Percentiles rank a stretch among this genome's conserved stretches.
Conservation (phyloP, 2,329 filamentous ascomycete species). For the Sarocladium strictum region DNA sequence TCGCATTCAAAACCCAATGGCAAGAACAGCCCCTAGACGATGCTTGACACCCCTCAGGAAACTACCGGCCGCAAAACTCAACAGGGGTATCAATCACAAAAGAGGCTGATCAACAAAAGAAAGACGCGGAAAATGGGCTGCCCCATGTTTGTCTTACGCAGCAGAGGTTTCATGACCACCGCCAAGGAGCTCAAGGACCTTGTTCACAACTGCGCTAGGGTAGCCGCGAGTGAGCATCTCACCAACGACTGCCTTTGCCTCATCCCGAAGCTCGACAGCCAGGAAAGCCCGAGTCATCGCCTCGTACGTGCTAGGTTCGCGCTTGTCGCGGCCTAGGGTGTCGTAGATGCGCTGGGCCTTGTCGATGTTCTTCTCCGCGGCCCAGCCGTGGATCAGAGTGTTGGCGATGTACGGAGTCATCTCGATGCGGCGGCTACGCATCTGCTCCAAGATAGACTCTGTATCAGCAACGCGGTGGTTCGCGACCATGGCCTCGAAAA, state of each 20-base stretch:
- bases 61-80: constrained; percentile 13
- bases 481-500: constrained; percentile 96
- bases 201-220: constrained; percentile 83
- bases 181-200: constrained; percentile 85
- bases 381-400: constrained; percentile 96
- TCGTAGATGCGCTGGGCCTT: constrained; percentile 78
- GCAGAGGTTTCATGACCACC: constrained; percentile 37
- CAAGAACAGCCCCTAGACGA: constrained; percentile 5
- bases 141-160: constrained; percentile 16
- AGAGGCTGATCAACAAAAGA: constrained; percentile 15
- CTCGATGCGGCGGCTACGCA: constrained; percentile 68
- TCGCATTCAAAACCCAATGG: background rate
- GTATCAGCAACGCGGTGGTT: constrained; percentile 80
- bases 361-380: constrained; percentile 70
- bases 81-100: constrained; percentile 25
- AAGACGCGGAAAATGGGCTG: constrained; percentile 6
- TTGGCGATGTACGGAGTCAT: constrained; percentile 98
- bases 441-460: constrained; percentile 66
- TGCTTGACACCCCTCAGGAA: constrained; percentile 8
- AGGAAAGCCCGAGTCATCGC: constrained; percentile 95
- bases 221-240: constrained; percentile 92
- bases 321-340: constrained; percentile 67
- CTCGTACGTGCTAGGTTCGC: constrained; percentile 97
- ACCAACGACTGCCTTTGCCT: constrained; percentile 71
- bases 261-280: constrained; percentile 70